Evolutionary conservation across 164 flowering plant genomes (phyloP).

Genomic region (Piper longum): DNA sequence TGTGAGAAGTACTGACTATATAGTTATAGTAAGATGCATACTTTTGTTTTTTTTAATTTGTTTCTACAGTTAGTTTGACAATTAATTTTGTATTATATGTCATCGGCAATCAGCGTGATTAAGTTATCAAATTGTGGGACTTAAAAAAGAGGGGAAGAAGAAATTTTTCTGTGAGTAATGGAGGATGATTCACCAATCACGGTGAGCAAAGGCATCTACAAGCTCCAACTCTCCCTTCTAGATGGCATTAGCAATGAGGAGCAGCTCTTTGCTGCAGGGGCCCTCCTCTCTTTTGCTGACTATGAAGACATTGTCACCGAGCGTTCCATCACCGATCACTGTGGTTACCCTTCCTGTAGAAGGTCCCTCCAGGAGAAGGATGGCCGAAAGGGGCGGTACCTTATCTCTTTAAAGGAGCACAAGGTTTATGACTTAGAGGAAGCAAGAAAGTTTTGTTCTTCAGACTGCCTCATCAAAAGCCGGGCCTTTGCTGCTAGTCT

Average conservation of each 20-base stretch:
- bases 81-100: too few relatives aligned
- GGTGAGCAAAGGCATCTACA: constrained; percentile 39
- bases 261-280: constrained; percentile 54
- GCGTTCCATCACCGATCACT: constrained; percentile 40
- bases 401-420: constrained; percentile 69
- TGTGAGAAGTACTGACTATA: too few relatives aligned
- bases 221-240: constrained; percentile 53
- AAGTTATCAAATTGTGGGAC: too few relatives aligned
- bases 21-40: too few relatives aligned
- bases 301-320: constrained; percentile 78
- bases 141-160: too few relatives aligned
- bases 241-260: constrained; percentile 44
- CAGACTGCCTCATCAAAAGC: constrained; percentile 49
- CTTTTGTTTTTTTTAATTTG: too few relatives aligned
- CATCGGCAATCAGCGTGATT: too few relatives aligned
- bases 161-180: constrained; percentile 5
- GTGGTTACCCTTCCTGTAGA: constrained; percentile 77
- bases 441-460: constrained; percentile 51
- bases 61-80: too few relatives aligned
- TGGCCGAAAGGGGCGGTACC: constrained; percentile 44
- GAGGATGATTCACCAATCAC: constrained; percentile 2
- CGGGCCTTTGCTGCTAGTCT: constrained; percentile 38
- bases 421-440: constrained; percentile 74
- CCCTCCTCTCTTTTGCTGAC: constrained; percentile 45
- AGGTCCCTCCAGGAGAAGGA: constrained; percentile 36